Base-by-base conservation (phyloP, 202 grass and related monocot species). In the Brachypodium distachyon region DNA sequence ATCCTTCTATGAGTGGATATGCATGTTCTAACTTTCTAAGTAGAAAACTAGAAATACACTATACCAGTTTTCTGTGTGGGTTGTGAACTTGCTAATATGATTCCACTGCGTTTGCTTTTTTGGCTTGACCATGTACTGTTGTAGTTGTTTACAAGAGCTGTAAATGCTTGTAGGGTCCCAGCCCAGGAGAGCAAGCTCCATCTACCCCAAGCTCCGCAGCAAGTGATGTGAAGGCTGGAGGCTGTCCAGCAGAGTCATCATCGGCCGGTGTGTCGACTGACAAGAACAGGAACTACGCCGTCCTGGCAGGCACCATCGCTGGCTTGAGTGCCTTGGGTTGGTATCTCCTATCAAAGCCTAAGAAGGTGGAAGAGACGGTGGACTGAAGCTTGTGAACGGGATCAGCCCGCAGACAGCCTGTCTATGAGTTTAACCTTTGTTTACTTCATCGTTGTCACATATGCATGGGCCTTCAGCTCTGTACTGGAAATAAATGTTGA, bases 301-400 rank as follows among this genome's bases (percentile, higher is more conserved):
- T 95, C 31, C n/a, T 92, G 33, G 91, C 89, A 70, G 96, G 91
- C 61, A 88, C 87, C 37, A 4, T 92, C 40, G 87, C 96, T 58
- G 74, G 64, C 76, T 44, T 90, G 61, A 74, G 82, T 84, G 91
- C 39, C 47, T 56, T 98, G 67, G 89, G 91, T 61, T 98, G 95
- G 95, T 98, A 98, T 70, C 65, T 98, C 48, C 55, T 98, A 48
- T 94, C 95, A 54, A 94, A 94, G 77, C 95, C 95, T 34, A 94
- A 88, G 79, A 98, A 90, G 87, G 31, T 85, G 3, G 86, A 94
- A 42, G 91, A 98, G 78, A 70, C 86, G 5, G 70, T 78, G 16
- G 91, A 93, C 74, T 90, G 70, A 93, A n/a, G n/a, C n/a, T n/a
- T n/a, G n/a, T n/a, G n/a, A n/a, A n/a, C n/a, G n/a, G n/a, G n/a